These are phyloP conservation scores for Populus ilicifolia DNA, from an alignment of 345 rosid genomes.

Conservation along the genomic window DNA sequence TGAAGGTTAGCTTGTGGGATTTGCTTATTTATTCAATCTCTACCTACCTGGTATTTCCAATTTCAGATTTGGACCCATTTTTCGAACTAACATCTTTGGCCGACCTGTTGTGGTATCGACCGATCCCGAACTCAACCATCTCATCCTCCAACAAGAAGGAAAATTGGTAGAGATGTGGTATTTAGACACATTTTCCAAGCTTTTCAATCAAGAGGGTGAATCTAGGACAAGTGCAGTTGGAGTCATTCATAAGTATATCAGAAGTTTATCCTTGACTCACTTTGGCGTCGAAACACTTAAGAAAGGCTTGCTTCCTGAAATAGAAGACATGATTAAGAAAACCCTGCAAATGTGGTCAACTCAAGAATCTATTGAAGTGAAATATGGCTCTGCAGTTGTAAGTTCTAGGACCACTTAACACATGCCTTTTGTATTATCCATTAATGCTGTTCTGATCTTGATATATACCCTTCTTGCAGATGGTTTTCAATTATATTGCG, in stretches of 20 bases:
- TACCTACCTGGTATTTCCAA: background rate
- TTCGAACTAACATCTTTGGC: conserved; percentile 17
- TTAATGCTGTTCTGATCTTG: background rate
- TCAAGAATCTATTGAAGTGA: conserved; percentile 1
- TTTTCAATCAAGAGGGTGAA: conserved; percentile 8
- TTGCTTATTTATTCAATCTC: too few species aligned
- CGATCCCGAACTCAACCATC: conserved; percentile 18
- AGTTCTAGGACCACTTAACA: background rate
- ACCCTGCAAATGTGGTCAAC: conserved; percentile 15
- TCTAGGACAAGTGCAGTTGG: background rate
- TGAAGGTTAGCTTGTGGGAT: too few species aligned
- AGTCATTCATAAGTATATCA: conserved; percentile 8
- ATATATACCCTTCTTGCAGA: conserved; percentile 11
- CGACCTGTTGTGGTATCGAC: conserved; percentile 14
- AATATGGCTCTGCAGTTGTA: background rate
- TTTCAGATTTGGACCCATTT: conserved; percentile 22
- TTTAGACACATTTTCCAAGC: conserved; percentile 18
- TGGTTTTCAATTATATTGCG: conserved; percentile 25
- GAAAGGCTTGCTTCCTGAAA: conserved; percentile 8
- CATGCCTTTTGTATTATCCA: background rate
- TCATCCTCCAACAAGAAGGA: conserved; percentile 17
- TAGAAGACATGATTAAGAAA: conserved; percentile 13
- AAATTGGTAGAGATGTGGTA: conserved; percentile 16
- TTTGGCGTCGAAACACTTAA: conserved; percentile 22
- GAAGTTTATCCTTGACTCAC: background rate